Percentiles rank a stretch among this genome's conserved stretches.
Evolutionary conservation across 208 protist genomes (phyloP).

Genomic region (Angomonas deanei): DNA sequence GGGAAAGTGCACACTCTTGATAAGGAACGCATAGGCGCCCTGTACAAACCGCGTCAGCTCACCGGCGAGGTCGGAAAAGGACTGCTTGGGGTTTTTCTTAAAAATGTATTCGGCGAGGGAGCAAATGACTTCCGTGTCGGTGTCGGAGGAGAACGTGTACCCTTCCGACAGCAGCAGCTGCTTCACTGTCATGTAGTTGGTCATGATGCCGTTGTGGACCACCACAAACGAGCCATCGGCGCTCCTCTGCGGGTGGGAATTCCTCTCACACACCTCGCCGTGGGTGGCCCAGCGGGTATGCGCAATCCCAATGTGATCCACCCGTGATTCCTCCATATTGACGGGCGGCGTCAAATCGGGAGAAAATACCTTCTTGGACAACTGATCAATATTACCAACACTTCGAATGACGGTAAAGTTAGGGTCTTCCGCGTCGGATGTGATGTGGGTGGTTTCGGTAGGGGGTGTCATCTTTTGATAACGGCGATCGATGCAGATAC

Average conservation of each 20-base stretch:
- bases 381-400: conserved; percentile 73
- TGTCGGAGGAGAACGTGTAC: conserved; percentile 85
- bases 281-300: conserved; percentile 98
- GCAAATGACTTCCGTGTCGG: conserved; percentile 94
- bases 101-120: conserved; percentile 87
- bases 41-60: conserved; percentile 60
- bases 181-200: conserved; percentile 87
- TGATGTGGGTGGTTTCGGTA: neutral
- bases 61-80: conserved; percentile 50
- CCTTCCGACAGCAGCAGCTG: conserved; percentile 64
- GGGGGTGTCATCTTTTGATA: neutral
- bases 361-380: conserved; percentile 46
- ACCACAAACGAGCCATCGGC: conserved; percentile 74
- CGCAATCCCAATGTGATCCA: conserved; percentile 78
- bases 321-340: conserved; percentile 27
- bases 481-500: conserved; percentile 66
- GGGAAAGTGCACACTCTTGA: conserved; percentile 88
- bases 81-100: conserved; percentile 27
- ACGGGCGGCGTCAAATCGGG: conserved; percentile 16
- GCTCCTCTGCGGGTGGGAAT: conserved; percentile 91
- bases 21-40: conserved; percentile 86
- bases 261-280: conserved; percentile 88
- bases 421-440: conserved; percentile 6
- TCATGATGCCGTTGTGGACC: conserved; percentile 96
- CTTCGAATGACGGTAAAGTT: conserved; percentile 53